Evolutionary conservation across 176 grass and related monocot species (phyloP), one percentile per base, ranked within the genome.

Genomic region (Carex kokanica): DNA sequence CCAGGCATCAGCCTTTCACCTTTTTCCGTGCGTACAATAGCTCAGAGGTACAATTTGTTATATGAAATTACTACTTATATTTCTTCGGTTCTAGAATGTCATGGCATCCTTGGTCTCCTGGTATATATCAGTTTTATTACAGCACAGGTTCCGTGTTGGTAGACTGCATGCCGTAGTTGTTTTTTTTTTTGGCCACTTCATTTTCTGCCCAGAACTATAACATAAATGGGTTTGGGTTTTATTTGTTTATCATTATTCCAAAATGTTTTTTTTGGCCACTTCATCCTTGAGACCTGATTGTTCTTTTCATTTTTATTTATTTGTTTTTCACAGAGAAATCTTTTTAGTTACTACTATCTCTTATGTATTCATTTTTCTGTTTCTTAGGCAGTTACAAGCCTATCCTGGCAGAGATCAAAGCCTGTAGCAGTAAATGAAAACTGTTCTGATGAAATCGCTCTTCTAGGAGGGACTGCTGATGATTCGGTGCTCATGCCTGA

Each of bases 401-500:
- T 99, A 75, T 95, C 92, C 82, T 99, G 96, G 96, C 96, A 99
- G 91, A 81, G 96, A 82, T 89, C 91, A n/a, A 99, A 99, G 55
- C 93, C 96, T 56, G 86, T 92, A 15, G 78, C 91, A 81, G 91
- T 99, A 61, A 93, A 88, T 49, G 91, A 95, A 87, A 93, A 91
- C 58, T 93, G 91, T 88, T 95, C 89, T 85, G 90, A 88, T 80
- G 96, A 99, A 93, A 84, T 90, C 86, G 96, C 93, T 79, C 91
- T 99, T 88, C 88, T 99, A 41, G 96, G 96, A 8, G 91, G 91
- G 55, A 86, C 74, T 25, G 88, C 71, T 82, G 96, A 99, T 90
- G 96, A 99, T 8, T 99, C 91, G 66, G 88, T 99, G 83, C 93
- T 99, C 60, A 99, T 99, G 96, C 96, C 96, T 47, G 96, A 99